These are phyloP conservation scores for Glaciozyma martinii DNA, from an alignment of 768 basidiomycete species.

Conservation along the genomic window DNA sequence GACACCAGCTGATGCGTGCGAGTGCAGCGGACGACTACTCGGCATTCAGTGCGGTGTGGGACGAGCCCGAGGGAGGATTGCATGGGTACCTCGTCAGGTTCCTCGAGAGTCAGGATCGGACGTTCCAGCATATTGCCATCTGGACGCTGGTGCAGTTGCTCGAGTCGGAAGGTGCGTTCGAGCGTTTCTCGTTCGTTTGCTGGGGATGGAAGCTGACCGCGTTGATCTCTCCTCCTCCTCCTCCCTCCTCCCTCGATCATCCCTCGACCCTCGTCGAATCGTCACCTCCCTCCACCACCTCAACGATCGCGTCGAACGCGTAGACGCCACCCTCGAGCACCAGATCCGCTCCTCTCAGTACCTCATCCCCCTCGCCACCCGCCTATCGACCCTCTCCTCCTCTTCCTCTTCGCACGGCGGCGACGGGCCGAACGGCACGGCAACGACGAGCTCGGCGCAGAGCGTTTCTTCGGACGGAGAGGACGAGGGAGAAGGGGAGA, in stretches of 20 bases:
- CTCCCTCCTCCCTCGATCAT: neutral
- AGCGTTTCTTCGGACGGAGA: neutral
- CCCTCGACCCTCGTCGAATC: neutral
- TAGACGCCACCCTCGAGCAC: conserved; percentile 19
- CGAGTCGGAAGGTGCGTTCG: conserved; percentile 60
- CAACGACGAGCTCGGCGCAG: neutral
- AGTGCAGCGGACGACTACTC: conserved; percentile 67
- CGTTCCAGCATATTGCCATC: conserved; percentile 98
- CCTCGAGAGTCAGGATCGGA: conserved; percentile 83
- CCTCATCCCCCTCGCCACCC: conserved; percentile 54
- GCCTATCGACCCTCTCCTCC: conserved; percentile 64
- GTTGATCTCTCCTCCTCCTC: too few relatives aligned
- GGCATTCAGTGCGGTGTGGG: conserved; percentile 96
- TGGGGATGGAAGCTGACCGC: neutral
- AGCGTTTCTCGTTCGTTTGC: neutral
- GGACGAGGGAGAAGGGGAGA: conserved; percentile 74
- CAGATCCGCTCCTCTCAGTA: conserved; percentile 56
- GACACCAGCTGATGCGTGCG: neutral
- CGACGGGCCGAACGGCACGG: neutral
- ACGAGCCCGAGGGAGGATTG: conserved; percentile 93
- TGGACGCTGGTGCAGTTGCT: conserved; percentile 98
- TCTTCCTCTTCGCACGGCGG: conserved; percentile 34
- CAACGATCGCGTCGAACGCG: neutral
- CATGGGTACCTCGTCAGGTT: conserved; percentile 90
- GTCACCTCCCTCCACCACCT: neutral